These are phyloP conservation scores for Xylariaceae sp. DNA, from an alignment of 2,329 filamentous ascomycete genomes.

Conservation along the genomic window DNA sequence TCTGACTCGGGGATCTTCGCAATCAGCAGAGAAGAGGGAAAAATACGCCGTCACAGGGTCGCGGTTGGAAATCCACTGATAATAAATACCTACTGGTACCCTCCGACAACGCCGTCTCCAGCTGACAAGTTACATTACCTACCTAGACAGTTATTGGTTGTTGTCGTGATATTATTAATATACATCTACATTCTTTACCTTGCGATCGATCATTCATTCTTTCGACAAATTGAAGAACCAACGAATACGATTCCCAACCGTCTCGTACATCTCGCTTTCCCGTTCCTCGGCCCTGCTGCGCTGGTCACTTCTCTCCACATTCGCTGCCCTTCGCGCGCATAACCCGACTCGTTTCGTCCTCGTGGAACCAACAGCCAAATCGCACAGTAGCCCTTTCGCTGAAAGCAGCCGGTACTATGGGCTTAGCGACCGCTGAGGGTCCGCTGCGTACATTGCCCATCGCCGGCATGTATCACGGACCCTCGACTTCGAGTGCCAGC, in stretches of 20 bases:
- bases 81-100: background rate
- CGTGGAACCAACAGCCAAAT: constrained; percentile 5
- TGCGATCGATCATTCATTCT: constrained; percentile 25
- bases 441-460: constrained; percentile 28
- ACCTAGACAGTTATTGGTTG: background rate
- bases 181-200: constrained; percentile 33
- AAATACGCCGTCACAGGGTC: constrained; percentile 3
- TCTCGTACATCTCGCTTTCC: constrained; percentile 21
- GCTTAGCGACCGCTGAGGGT: constrained; percentile 30
- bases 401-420: constrained; percentile 26
- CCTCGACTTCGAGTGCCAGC: constrained; percentile 37
- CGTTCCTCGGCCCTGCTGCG: constrained; percentile 5
- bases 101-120: constrained; percentile 5
- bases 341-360: background rate
- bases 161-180: constrained; percentile 9
- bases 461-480: constrained; percentile 29
- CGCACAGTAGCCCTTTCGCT: constrained; percentile 3
- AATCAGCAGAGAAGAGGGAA: constrained; percentile 3
- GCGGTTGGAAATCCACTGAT: background rate
- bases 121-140: constrained; percentile 13
- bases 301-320: constrained; percentile 6
- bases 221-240: constrained; percentile 5
- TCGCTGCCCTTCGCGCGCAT: constrained; percentile 14
- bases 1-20: constrained; percentile 15
- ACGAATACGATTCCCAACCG: constrained; percentile 14